These are phyloP conservation scores for Phlyctochytrium arcticum DNA, from an alignment of 192 early-diverging fungal species.

Conservation along the genomic window DNA sequence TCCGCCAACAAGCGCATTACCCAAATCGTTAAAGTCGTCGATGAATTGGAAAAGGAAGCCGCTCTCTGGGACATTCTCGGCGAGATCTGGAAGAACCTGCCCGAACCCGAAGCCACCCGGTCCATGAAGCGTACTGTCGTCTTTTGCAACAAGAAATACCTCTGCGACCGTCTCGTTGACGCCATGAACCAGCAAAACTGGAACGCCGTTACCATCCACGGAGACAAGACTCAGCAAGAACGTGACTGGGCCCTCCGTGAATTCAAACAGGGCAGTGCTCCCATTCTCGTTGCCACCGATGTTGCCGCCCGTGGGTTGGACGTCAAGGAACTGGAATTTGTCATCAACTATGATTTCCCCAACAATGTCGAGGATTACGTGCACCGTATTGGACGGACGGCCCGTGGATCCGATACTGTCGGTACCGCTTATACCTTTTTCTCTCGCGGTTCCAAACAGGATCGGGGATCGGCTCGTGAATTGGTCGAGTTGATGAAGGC, in stretches of 20 bases:
- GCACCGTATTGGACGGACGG: conserved; percentile 52
- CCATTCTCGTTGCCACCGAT: conserved; percentile 99
- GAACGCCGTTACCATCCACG: conserved; percentile 88
- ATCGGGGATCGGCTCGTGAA: conserved; percentile 53
- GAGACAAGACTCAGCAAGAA: conserved; percentile 93
- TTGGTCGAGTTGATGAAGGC: conserved; percentile 82
- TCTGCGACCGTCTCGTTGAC: conserved; percentile 48
- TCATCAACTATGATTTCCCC: conserved; percentile 79
- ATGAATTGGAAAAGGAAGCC: conserved; percentile 65
- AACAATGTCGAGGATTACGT: conserved; percentile 83
- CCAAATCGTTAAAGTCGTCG: conserved; percentile 86
- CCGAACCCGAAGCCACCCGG: conserved; percentile 35
- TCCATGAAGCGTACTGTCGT: conserved; percentile 39
- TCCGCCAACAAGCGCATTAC: conserved; percentile 79
- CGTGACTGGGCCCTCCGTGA: conserved; percentile 94
- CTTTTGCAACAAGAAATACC: conserved; percentile 44
- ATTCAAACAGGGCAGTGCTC: conserved; percentile 82
- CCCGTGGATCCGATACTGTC: conserved; percentile 30
- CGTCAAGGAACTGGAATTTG: conserved; percentile 52
- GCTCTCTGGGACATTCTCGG: conserved; percentile 62
- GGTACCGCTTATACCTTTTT: conserved; percentile 47
- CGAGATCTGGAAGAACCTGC: conserved; percentile 36
- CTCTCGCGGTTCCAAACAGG: conserved; percentile 29
- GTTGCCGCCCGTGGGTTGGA: conserved; percentile 72
- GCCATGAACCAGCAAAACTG: conserved; percentile 19